Evolutionary conservation across 331 rosid genomes (phyloP).

Genomic region (Quercus tomentella): DNA sequence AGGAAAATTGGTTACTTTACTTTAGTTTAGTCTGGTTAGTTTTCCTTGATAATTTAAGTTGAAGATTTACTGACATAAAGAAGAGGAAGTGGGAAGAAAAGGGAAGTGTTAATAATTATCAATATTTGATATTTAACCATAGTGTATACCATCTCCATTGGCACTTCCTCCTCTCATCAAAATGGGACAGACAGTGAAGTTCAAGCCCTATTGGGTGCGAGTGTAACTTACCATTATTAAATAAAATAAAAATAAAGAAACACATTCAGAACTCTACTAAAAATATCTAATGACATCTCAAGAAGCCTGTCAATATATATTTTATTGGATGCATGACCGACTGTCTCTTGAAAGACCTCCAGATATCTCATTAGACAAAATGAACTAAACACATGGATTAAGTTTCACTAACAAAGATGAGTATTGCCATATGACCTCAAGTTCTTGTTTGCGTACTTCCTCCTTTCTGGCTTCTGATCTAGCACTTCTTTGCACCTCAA

Average conservation of each 20-base stretch:
- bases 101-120: not conserved
- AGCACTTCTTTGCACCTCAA: conserved; percentile 90
- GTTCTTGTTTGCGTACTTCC: conserved; percentile 70
- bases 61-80: not conserved
- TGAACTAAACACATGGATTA: not conserved
- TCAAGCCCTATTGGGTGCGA: too few species aligned
- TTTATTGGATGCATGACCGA: not conserved
- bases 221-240: too few species aligned
- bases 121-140: not conserved
- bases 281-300: not conserved
- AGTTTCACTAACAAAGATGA: not conserved
- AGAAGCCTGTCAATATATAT: not conserved
- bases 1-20: not conserved
- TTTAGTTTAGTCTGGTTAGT: not conserved
- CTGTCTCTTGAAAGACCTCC: not conserved
- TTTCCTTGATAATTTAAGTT: not conserved
- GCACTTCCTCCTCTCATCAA: too few species aligned
- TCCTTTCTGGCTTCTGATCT: conserved; percentile 96
- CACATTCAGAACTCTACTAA: not conserved
- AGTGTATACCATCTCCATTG: not conserved
- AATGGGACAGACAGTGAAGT: too few species aligned
- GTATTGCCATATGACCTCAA: conserved; percentile 50
- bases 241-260: not conserved
- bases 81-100: not conserved
- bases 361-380: not conserved